phyloP scores from a whole-genome alignment of 108 stramenopile species.

The Discostella pseudostelligera region DNA sequence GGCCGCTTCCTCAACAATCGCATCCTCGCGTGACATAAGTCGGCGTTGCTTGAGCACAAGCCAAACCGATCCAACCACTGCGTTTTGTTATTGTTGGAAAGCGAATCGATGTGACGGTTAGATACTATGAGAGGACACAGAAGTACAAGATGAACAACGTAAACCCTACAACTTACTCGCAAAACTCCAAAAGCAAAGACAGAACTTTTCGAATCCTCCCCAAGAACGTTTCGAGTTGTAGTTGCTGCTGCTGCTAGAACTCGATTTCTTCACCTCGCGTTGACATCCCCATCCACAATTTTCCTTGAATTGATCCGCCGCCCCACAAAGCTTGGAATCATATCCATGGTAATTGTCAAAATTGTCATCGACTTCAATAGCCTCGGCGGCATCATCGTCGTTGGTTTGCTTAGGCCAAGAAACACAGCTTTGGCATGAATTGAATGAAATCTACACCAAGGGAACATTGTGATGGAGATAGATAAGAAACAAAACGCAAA shows the following conservation, averaged over 20 bases:
- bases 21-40: constrained; percentile 45
- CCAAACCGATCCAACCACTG: constrained; percentile 35
- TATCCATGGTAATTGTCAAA: constrained; percentile 32
- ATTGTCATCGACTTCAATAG: constrained; percentile 17
- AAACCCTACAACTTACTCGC: constrained; percentile 21
- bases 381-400: constrained; percentile 21
- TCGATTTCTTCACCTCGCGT: constrained; percentile 2
- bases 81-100: not conserved
- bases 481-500: not conserved
- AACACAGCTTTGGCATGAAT: constrained; percentile 26
- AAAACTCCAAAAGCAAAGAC: constrained; percentile 42
- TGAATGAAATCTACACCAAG: constrained; percentile 32
- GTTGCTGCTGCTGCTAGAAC: constrained; percentile 5
- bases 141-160: not conserved
- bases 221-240: constrained; percentile 6
- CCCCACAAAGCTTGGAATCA: constrained; percentile 41
- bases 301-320: constrained; percentile 28
- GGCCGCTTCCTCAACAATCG: constrained; percentile 48
- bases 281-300: constrained; percentile 44
- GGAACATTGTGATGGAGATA: not conserved
- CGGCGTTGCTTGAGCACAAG: constrained; percentile 50
- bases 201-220: constrained; percentile 48
- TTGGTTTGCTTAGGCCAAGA: constrained; percentile 17
- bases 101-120: not conserved
- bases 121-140: not conserved